Evolutionary conservation across 192 early-diverging fungal species (phyloP).

Genomic region (Entomortierella lignicola): DNA sequence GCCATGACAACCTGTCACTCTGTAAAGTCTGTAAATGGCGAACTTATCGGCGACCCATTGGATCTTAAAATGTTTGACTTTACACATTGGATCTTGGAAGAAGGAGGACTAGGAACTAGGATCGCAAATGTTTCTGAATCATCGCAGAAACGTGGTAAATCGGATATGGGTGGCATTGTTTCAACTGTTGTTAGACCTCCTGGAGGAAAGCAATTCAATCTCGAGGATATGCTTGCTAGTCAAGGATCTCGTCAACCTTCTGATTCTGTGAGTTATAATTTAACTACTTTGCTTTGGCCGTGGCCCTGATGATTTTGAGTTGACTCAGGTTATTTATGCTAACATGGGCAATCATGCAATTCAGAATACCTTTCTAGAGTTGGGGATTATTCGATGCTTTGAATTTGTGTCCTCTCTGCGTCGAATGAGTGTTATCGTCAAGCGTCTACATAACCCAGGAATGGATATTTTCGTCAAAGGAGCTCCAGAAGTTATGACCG

Average conservation of each 20-base stretch:
- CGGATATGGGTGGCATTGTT: constrained; percentile 58
- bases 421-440: constrained; percentile 93
- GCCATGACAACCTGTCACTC: constrained; percentile 85
- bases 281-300: too few species aligned
- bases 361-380: constrained; percentile 61
- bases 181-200: constrained; percentile 92
- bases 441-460: constrained; percentile 68
- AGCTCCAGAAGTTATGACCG: constrained; percentile 94
- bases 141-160: neutral
- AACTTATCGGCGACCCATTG: constrained; percentile 93
- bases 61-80: constrained; percentile 99
- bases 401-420: constrained; percentile 93
- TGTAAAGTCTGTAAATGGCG: constrained; percentile 91
- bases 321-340: too few species aligned
- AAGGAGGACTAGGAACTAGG: constrained; percentile 68
- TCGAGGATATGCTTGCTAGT: constrained; percentile 57
- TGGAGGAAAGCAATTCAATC: constrained; percentile 69
- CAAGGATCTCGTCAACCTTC: constrained; percentile 19
- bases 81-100: constrained; percentile 93
- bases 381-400: constrained; percentile 88
- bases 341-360: neutral
- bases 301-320: too few species aligned
- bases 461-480: constrained; percentile 96
- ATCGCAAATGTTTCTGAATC: constrained; percentile 16
- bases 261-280: constrained; percentile 10